These are phyloP conservation scores for Closterium sp. DNA, from an alignment of 139 green algal genomes.

Conservation along the genomic window DNA sequence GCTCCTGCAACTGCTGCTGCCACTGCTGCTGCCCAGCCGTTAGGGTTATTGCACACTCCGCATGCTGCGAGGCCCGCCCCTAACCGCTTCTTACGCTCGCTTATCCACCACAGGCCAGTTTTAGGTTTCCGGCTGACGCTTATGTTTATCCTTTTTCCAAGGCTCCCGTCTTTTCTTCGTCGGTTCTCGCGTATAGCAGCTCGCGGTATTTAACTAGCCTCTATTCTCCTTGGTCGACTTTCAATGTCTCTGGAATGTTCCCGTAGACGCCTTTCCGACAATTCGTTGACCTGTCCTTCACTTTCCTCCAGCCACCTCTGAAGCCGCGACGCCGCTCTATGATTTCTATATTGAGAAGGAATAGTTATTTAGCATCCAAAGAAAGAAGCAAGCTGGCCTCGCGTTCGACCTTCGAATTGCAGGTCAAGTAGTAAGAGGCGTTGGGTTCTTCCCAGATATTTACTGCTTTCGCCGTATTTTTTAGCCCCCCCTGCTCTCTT, in stretches of 20 bases:
- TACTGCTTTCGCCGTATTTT: background rate
- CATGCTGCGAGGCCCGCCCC: background rate
- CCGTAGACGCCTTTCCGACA: too few species aligned
- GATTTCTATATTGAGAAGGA: too few species aligned
- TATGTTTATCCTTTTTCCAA: too few species aligned
- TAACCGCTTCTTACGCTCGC: background rate
- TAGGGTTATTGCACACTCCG: constrained; percentile 37
- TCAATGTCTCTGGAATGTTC: too few species aligned
- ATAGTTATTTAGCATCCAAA: background rate
- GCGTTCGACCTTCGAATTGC: background rate
- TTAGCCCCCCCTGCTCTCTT: background rate
- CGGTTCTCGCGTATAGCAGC: background rate
- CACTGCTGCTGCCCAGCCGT: background rate
- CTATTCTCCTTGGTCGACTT: background rate
- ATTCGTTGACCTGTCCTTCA: background rate
- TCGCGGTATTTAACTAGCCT: background rate
- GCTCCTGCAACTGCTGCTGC: too few species aligned
- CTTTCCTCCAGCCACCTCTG: too few species aligned
- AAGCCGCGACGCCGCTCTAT: too few species aligned
- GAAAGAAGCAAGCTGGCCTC: background rate
- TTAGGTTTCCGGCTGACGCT: background rate
- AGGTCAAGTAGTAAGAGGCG: background rate
- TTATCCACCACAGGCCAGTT: background rate
- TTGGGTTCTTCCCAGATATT: background rate
- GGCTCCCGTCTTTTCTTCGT: background rate